Evolutionary conservation across 306 rosid species (phyloP).

Genomic region (Cicer bijugum): DNA sequence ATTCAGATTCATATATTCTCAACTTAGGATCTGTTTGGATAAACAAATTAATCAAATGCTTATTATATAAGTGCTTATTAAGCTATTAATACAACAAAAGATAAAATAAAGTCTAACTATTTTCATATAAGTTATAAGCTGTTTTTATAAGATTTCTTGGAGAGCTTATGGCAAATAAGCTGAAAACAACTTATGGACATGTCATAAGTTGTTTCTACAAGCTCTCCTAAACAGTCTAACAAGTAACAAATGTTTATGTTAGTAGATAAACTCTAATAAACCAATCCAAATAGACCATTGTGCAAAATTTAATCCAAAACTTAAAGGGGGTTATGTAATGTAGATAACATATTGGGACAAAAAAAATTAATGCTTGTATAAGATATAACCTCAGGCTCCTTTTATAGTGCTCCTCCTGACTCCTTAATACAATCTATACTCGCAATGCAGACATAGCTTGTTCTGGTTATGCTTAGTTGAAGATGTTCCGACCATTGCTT

Average conservation of each 20-base stretch:
- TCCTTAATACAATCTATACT: conserved; percentile 31
- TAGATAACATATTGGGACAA: not conserved
- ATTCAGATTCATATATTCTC: conserved; percentile 9
- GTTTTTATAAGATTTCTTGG: no score
- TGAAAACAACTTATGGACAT: no score
- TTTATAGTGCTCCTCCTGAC: conserved; percentile 33
- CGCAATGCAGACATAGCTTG: conserved; percentile 58
- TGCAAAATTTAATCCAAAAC: conserved; percentile 5
- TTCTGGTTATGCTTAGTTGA: conserved; percentile 45
- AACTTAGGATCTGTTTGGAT: not conserved
- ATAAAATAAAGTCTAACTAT: no score
- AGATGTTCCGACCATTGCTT: conserved; percentile 46
- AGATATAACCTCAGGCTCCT: conserved; percentile 11
- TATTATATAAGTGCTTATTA: no score
- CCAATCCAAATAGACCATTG: not conserved
- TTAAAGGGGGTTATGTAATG: not conserved
- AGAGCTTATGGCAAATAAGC: no score
- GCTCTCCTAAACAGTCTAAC: no score
- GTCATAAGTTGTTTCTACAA: no score
- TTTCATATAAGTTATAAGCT: no score
- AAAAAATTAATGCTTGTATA: not conserved
- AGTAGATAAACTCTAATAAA: no score
- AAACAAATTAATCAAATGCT: no score
- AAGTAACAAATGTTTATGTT: no score
- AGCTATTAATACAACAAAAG: no score